Percentiles rank a stretch among this genome's conserved stretches.
Conservation (phyloP, 2,329 filamentous ascomycete species). For the Trematosphaeria pertusa region DNA sequence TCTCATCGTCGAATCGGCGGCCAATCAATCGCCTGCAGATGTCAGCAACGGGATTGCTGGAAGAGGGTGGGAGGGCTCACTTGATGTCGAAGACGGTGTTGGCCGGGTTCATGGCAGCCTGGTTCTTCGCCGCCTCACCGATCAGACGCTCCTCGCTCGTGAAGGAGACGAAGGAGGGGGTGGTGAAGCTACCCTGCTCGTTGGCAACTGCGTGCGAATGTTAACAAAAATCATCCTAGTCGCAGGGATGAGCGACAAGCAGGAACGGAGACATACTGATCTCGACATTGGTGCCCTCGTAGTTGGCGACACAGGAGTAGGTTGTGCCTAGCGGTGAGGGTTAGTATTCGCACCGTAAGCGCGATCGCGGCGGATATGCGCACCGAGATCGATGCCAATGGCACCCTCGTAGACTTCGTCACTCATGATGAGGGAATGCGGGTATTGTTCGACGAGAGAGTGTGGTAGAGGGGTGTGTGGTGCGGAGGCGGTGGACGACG, state of each 20-base stretch:
- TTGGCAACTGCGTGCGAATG: constrained; percentile 74
- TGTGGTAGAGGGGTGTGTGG: constrained; percentile 37
- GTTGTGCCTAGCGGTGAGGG: constrained; percentile 77
- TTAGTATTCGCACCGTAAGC: constrained; percentile 40
- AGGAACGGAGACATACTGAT: constrained; percentile 89
- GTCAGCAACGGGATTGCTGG: constrained; percentile 36
- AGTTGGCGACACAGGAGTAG: constrained; percentile 99
- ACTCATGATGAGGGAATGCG: constrained; percentile 72
- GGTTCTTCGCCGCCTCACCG: constrained; percentile 99
- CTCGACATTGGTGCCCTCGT: constrained; percentile 99
- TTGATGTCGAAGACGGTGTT: constrained; percentile 99
- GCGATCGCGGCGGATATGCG: constrained; percentile 23
- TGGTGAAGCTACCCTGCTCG: constrained; percentile 99
- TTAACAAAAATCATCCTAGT: constrained; percentile 24
- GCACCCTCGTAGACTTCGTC: constrained; percentile 99
- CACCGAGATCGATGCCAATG: constrained; percentile 99
- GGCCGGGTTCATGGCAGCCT: constrained; percentile 98
- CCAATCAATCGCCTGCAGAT: constrained; percentile 87
- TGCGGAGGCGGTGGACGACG: constrained; percentile 33
- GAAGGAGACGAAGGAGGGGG: constrained; percentile 98
- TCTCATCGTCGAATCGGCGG: constrained; percentile 91
- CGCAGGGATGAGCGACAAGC: constrained; percentile 6
- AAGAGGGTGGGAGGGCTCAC: constrained; percentile 62
- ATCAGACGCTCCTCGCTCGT: constrained; percentile 98
- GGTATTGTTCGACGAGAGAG: constrained; percentile 35